Evolutionary conservation across 139 green algal species (phyloP).

Genomic region (Auxenochlorella pyrenoidosa): DNA sequence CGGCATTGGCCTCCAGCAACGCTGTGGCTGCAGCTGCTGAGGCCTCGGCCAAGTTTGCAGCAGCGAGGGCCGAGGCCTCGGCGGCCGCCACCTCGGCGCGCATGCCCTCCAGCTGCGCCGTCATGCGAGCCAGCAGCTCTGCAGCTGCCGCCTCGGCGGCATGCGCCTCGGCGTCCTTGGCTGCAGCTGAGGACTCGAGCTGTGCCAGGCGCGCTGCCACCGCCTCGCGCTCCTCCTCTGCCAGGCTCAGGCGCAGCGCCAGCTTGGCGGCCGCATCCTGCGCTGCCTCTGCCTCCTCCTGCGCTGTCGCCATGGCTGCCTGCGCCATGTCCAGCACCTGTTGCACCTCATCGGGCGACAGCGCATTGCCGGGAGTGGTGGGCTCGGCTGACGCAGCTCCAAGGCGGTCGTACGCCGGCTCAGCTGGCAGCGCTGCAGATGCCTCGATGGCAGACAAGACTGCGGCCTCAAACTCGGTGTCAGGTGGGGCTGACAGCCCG

Average conservation of each 20-base stretch:
- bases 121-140: neutral
- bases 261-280: neutral
- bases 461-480: neutral
- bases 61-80: neutral
- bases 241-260: neutral
- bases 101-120: neutral
- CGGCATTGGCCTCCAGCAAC: neutral
- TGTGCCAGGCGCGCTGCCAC: neutral
- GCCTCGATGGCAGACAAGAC: neutral
- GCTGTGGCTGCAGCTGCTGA: neutral
- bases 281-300: slow-evolving; percentile 76
- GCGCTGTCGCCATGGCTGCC: neutral
- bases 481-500: slow-evolving; percentile 75
- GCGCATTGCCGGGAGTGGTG: neutral
- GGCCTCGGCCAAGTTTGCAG: slow-evolving; percentile 3
- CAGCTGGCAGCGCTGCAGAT: neutral
- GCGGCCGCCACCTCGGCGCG: neutral
- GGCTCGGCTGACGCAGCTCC: neutral
- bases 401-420: too few species aligned
- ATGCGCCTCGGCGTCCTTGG: neutral
- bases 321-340: slow-evolving; percentile 85
- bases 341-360: slow-evolving; percentile 52
- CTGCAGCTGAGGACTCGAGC: neutral
- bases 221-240: neutral
- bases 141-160: neutral